phyloP scores from a whole-genome alignment of 345 rosid species.

The Salix purpurea region DNA sequence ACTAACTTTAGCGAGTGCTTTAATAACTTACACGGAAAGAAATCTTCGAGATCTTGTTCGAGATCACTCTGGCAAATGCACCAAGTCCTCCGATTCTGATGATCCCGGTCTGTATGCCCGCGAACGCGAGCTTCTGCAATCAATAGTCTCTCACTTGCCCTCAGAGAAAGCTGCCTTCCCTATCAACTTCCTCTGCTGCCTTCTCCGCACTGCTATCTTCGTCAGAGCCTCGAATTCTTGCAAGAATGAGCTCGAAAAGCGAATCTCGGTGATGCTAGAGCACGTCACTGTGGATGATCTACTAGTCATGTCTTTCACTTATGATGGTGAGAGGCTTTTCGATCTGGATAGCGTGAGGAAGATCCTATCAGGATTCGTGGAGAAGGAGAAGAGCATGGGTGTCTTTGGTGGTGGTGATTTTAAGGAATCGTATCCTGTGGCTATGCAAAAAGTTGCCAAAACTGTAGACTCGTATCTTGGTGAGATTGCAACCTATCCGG shows the following conservation, averaged over 20 bases:
- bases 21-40: constrained; percentile 69
- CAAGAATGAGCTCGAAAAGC: constrained; percentile 79
- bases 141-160: constrained; percentile 65
- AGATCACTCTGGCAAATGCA: constrained; percentile 64
- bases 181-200: constrained; percentile 74
- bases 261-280: constrained; percentile 63
- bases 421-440: constrained; percentile 42
- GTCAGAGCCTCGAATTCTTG: constrained; percentile 50
- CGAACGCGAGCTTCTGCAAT: constrained; percentile 60
- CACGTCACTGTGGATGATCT: constrained; percentile 79
- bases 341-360: constrained; percentile 81
- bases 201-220: constrained; percentile 75
- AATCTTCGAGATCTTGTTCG: constrained; percentile 81
- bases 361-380: constrained; percentile 64
- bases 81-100: constrained; percentile 28
- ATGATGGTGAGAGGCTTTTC: constrained; percentile 71
- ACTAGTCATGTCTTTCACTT: constrained; percentile 67
- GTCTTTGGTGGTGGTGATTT: constrained; percentile 69
- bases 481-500: constrained; percentile 59
- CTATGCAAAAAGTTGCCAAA: constrained; percentile 63
- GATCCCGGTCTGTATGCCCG: constrained; percentile 37
- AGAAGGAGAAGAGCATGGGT: constrained; percentile 76
- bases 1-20: constrained; percentile 52
- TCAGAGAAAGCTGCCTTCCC: constrained; percentile 71
- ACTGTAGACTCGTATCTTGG: constrained; percentile 69